These are phyloP conservation scores for Cercospora sp. DNA, from an alignment of 2,329 filamentous ascomycete genomes.

Conservation along the genomic window DNA sequence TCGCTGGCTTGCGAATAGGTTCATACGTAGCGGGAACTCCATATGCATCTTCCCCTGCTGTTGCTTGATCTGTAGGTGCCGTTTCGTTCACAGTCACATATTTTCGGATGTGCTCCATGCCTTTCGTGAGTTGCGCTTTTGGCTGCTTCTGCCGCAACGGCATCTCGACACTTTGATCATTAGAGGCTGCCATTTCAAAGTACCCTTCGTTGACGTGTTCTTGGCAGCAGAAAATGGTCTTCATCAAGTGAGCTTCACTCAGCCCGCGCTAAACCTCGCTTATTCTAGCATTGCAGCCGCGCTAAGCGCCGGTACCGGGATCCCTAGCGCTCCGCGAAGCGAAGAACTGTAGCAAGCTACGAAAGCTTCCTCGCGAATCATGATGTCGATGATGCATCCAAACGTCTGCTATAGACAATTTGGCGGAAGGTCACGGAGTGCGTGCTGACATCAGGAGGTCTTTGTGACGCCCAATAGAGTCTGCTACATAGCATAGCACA, in stretches of 20 bases:
- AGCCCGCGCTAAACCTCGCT: neutral
- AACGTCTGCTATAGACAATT: neutral
- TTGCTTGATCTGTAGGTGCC: constrained; percentile 31
- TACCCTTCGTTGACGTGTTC: constrained; percentile 21
- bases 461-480: constrained; percentile 1
- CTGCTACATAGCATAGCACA: neutral
- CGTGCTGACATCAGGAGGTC: neutral
- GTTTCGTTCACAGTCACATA: constrained; percentile 48
- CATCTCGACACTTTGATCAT: constrained; percentile 16
- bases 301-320: neutral
- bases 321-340: neutral
- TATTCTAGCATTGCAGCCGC: neutral
- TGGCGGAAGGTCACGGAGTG: constrained; percentile 2
- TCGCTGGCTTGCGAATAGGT: constrained; percentile 48
- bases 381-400: constrained; percentile 3
- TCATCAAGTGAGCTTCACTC: constrained; percentile 5
- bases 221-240: constrained; percentile 24
- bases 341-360: neutral
- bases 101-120: constrained; percentile 55
- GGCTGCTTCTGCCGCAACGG: constrained; percentile 35
- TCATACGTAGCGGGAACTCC: constrained; percentile 52
- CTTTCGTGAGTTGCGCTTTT: constrained; percentile 51
- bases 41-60: constrained; percentile 47
- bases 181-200: constrained; percentile 23
- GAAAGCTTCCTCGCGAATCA: neutral